Evolutionary conservation across 192 early-diverging fungal genomes (phyloP).

Genomic region (Backusella liffmaniae): DNA sequence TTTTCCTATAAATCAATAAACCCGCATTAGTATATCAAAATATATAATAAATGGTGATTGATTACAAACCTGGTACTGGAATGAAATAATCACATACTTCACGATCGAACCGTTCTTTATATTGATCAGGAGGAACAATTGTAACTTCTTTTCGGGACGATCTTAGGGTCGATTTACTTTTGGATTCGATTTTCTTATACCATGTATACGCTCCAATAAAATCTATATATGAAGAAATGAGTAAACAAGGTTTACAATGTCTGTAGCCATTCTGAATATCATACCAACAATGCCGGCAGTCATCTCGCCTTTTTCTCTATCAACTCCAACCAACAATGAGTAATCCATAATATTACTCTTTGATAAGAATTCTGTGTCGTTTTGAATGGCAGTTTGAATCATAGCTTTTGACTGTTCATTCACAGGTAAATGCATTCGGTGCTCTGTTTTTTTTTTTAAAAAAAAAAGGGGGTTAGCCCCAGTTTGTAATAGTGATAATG

Average conservation of each 20-base stretch:
- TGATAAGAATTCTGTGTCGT: constrained; percentile 91
- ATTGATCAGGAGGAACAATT: constrained; percentile 90
- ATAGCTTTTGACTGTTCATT: constrained; percentile 85
- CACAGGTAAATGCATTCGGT: constrained; percentile 64
- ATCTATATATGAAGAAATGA: constrained; percentile 46
- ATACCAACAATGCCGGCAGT: constrained; percentile 84
- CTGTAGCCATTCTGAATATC: neutral
- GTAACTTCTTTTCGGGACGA: constrained; percentile 82
- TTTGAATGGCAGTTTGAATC: constrained; percentile 76
- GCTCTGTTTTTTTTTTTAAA: constrained; percentile 25
- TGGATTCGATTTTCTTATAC: constrained; percentile 93
- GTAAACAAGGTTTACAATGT: neutral
- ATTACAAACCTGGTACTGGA: constrained; percentile 70
- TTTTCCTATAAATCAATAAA: neutral
- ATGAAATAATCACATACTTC: constrained; percentile 90
- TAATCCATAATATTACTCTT: constrained; percentile 98
- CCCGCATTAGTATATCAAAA: neutral
- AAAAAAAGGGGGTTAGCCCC: neutral
- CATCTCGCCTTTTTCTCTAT: constrained; percentile 79
- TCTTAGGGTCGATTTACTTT: constrained; percentile 59
- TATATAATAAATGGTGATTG: neutral
- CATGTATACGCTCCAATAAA: constrained; percentile 97
- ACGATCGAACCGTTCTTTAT: constrained; percentile 87
- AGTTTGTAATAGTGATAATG: neutral
- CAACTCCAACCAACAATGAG: constrained; percentile 91